Evolutionary conservation across 2,329 filamentous ascomycete genomes (phyloP).

Genomic region (Cryphonectria nitschkei): DNA sequence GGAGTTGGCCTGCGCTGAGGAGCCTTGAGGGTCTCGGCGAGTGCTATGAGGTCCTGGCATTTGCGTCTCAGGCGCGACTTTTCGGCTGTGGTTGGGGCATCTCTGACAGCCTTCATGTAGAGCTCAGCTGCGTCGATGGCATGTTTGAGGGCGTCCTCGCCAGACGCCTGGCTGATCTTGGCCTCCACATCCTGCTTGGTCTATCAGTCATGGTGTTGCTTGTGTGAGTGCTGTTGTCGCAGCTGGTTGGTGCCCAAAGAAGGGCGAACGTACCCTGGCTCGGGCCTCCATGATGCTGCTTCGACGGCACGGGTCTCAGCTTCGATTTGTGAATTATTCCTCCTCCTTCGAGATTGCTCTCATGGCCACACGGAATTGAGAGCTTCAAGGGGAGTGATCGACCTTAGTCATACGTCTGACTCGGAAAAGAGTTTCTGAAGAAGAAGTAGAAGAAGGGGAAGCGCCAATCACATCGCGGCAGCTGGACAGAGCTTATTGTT

Average conservation of each 20-base stretch:
- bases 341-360: neutral
- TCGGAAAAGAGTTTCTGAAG: neutral
- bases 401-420: neutral
- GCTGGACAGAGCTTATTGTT: neutral
- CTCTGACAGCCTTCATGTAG: slow-evolving; percentile 75
- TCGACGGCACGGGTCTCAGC: neutral
- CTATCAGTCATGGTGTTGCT: slow-evolving; percentile 8
- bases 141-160: slow-evolving; percentile 70
- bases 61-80: slow-evolving; percentile 68
- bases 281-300: slow-evolving; percentile 26
- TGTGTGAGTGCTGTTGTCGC: neutral
- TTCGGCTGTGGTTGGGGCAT: slow-evolving; percentile 64
- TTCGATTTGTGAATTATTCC: neutral
- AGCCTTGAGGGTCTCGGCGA: slow-evolving; percentile 76
- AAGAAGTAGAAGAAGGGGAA: too few species aligned
- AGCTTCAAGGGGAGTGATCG: neutral
- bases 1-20: slow-evolving; percentile 33
- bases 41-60: slow-evolving; percentile 69
- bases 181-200: slow-evolving; percentile 55
- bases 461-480: slow-evolving; percentile 6
- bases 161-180: slow-evolving; percentile 52
- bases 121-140: slow-evolving; percentile 79
- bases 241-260: neutral
- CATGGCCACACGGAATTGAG: slow-evolving; percentile 4
- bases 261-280: slow-evolving; percentile 20